phyloP scores from a whole-genome alignment of 331 rosid genomes.

The Ulmus americana region DNA sequence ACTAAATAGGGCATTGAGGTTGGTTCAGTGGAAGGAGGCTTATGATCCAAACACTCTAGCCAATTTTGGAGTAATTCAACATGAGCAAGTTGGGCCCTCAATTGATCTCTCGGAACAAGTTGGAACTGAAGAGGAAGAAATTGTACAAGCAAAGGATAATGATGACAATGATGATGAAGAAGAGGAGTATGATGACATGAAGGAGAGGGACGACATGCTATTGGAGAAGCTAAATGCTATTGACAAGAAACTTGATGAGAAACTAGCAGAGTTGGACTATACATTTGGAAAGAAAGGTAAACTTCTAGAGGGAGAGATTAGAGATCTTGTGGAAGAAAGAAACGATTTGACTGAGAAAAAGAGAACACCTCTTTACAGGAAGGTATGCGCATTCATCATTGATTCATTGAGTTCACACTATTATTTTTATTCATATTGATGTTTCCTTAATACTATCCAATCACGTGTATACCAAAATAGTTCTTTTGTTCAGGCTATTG shows the following conservation, averaged over 20 bases:
- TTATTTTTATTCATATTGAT: background rate
- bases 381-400: constrained; percentile 36
- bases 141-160: constrained; percentile 29
- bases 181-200: constrained; percentile 82
- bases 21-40: constrained; percentile 83
- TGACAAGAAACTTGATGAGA: constrained; percentile 79
- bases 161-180: constrained; percentile 53
- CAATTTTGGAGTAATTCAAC: constrained; percentile 68
- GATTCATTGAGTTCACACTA: background rate
- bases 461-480: background rate
- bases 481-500: background rate
- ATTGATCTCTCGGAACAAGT: constrained; percentile 42
- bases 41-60: constrained; percentile 81
- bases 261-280: constrained; percentile 74
- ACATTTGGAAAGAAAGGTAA: constrained; percentile 92
- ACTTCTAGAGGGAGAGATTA: constrained; percentile 76
- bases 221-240: constrained; percentile 72
- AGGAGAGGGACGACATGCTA: constrained; percentile 71
- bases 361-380: constrained; percentile 74
- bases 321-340: constrained; percentile 94
- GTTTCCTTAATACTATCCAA: background rate
- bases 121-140: constrained; percentile 50
- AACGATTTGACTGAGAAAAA: constrained; percentile 78
- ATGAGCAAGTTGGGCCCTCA: constrained; percentile 37
- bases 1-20: constrained; percentile 72